A percentile compares a stretch with the other conserved stretches of the same genome.
Evolutionary conservation across 139 green algal species (phyloP).

Genomic region (Zygnema cylindricum): DNA sequence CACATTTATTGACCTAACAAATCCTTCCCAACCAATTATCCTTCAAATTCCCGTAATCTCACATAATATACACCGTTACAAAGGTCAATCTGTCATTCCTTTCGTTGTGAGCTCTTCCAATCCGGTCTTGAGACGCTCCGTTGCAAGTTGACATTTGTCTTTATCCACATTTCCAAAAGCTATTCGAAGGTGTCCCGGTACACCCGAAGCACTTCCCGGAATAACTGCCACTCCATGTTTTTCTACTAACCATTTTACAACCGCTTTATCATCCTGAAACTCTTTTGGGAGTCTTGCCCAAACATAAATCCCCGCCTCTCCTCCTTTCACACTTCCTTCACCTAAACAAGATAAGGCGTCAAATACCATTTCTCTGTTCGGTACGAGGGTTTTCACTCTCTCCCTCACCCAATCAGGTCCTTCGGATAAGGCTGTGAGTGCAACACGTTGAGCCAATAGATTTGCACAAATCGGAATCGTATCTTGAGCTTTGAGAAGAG

Average conservation of each 20-base stretch:
- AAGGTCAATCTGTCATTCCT: too few relatives aligned
- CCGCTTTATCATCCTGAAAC: slow-evolving; percentile 72
- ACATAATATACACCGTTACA: too few relatives aligned
- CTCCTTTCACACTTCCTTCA: slow-evolving; percentile 67
- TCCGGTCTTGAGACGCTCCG: slow-evolving; percentile 73
- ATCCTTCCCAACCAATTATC: too few relatives aligned
- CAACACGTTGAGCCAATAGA: slow-evolving; percentile 77
- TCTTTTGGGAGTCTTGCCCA: slow-evolving; percentile 79
- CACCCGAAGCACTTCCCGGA: slow-evolving; percentile 81
- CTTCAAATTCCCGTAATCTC: too few relatives aligned
- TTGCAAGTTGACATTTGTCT: slow-evolving; percentile 73
- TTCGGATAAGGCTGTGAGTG: slow-evolving; percentile 60
- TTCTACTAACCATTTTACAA: slow-evolving; percentile 85
- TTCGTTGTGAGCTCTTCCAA: slow-evolving; percentile 74
- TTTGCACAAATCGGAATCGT: slow-evolving; percentile 89
- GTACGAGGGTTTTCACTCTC: slow-evolving; percentile 60
- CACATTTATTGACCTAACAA: too few relatives aligned
- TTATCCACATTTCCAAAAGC: slow-evolving; percentile 75
- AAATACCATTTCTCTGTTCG: slow-evolving; percentile 67
- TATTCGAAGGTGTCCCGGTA: slow-evolving; percentile 71
- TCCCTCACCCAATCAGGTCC: slow-evolving; percentile 71
- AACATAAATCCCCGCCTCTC: slow-evolving; percentile 91
- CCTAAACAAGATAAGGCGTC: slow-evolving; percentile 77
- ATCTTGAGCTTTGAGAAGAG: slow-evolving; percentile 90
- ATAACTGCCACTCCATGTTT: slow-evolving; percentile 88